phyloP scores from a whole-genome alignment of 1,284 basidiomycete species.

The Puccinia polysora region DNA sequence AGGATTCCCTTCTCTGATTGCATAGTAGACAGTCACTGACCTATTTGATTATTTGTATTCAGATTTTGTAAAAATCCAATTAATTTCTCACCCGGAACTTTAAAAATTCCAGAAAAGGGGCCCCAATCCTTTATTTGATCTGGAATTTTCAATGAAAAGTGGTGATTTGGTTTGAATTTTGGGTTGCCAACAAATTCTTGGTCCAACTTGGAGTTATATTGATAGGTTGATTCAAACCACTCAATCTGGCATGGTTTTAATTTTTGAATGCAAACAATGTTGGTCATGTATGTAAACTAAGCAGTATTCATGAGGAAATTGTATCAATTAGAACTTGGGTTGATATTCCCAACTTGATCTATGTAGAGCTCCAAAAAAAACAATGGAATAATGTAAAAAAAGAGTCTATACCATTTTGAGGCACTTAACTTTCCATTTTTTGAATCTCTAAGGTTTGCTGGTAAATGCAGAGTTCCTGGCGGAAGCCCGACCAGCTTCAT shows the following conservation, averaged over 20 bases:
- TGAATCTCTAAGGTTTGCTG: slow-evolving; percentile 16
- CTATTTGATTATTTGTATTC: no score
- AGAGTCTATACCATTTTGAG: slow-evolving; percentile 30
- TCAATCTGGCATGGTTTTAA: neutral
- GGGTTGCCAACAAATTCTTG: neutral
- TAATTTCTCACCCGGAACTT: no score
- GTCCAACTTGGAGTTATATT: neutral
- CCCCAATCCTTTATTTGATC: slow-evolving; percentile 27
- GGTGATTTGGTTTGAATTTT: slow-evolving; percentile 23
- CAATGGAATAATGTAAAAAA: slow-evolving; percentile 24
- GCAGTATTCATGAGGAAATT: slow-evolving; percentile 16
- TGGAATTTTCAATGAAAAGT: slow-evolving; percentile 15
- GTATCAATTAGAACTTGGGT: neutral
- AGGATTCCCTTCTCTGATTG: no score
- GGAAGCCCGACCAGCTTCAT: slow-evolving; percentile 17
- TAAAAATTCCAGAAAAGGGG: no score
- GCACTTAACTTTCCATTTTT: slow-evolving; percentile 27
- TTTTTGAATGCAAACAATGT: slow-evolving; percentile 10
- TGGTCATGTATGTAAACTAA: slow-evolving; percentile 4
- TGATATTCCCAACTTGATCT: slow-evolving; percentile 2
- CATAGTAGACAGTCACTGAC: no score
- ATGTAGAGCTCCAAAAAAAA: slow-evolving; percentile 26
- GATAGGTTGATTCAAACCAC: slow-evolving; percentile 11
- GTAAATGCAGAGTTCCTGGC: neutral
- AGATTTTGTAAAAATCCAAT: no score